Conservation (phyloP, 2,329 filamentous ascomycete species). For the Clarireedia hainanense region DNA sequence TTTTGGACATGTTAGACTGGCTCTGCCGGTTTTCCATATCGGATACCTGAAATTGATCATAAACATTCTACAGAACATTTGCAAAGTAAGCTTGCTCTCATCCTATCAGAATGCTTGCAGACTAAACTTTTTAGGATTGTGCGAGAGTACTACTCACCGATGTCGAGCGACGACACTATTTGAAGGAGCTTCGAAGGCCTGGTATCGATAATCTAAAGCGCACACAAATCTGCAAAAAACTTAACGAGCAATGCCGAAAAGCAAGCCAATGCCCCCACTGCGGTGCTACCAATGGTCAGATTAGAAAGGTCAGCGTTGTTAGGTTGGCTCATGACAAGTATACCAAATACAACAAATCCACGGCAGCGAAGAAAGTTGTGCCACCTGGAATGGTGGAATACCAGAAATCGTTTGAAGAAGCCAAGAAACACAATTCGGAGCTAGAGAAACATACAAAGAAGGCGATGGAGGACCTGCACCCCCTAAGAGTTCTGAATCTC, state of each 20-base stretch:
- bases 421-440: constrained; percentile 69
- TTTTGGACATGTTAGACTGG: constrained; percentile 87
- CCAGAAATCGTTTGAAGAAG: constrained; percentile 75
- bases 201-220: constrained; percentile 81
- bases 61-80: constrained; percentile 87
- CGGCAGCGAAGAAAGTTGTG: constrained; percentile 73
- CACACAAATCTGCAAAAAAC: constrained; percentile 75
- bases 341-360: constrained; percentile 78
- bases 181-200: constrained; percentile 74
- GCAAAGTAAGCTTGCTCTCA: constrained; percentile 52
- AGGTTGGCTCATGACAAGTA: constrained; percentile 96
- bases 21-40: constrained; percentile 89
- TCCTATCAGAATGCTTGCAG: constrained; percentile 5
- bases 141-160: constrained; percentile 77
- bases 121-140: constrained; percentile 51
- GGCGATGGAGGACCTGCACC: constrained; percentile 90
- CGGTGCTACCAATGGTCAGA: constrained; percentile 75
- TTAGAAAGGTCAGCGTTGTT: constrained; percentile 85
- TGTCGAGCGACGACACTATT: constrained; percentile 64
- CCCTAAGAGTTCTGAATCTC: constrained; percentile 78
- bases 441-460: constrained; percentile 87
- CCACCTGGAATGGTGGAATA: constrained; percentile 78
- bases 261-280: constrained; percentile 76
- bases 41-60: constrained; percentile 94
- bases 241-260: constrained; percentile 86